Conservation (phyloP, 169 alveolate species). For the Plasmodium vinckei region DNA sequence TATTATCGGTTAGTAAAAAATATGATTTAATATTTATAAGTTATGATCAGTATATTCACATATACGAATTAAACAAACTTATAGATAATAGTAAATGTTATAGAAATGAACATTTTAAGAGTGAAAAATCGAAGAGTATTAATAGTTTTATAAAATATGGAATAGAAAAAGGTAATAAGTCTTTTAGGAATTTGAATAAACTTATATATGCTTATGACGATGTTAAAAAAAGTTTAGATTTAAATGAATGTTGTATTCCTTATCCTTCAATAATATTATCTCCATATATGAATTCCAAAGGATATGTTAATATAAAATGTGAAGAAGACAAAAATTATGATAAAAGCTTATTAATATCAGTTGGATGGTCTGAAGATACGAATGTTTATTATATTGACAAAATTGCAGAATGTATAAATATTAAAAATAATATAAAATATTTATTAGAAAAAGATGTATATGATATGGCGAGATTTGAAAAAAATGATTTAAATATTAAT, state of each 20-base stretch:
- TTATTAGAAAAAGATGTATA: constrained; percentile 34
- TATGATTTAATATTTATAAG: constrained; percentile 57
- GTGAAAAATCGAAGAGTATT: background rate
- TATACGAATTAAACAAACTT: constrained; percentile 44
- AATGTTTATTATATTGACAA: constrained; percentile 63
- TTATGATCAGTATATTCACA: constrained; percentile 47
- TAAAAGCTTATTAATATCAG: constrained; percentile 55
- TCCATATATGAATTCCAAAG: constrained; percentile 49
- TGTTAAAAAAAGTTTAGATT: constrained; percentile 35
- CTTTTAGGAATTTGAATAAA: constrained; percentile 54
- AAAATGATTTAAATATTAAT: background rate
- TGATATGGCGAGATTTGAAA: constrained; percentile 24
- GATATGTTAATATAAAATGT: constrained; percentile 64
- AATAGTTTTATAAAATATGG: constrained; percentile 29
- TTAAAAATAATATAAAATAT: constrained; percentile 42
- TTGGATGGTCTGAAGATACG: constrained; percentile 70
- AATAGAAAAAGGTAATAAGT: constrained; percentile 29
- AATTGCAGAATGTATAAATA: constrained; percentile 62
- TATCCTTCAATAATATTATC: constrained; percentile 37
- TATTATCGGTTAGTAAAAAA: constrained; percentile 67
- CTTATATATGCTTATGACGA: constrained; percentile 45
- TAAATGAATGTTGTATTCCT: constrained; percentile 33
- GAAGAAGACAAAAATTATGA: constrained; percentile 45
- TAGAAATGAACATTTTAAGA: background rate
- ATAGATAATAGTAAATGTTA: constrained; percentile 21